Evolutionary conservation across 371 early-diverging fungal species (phyloP).

Genomic region (Neoconidiobolus thromboides): DNA sequence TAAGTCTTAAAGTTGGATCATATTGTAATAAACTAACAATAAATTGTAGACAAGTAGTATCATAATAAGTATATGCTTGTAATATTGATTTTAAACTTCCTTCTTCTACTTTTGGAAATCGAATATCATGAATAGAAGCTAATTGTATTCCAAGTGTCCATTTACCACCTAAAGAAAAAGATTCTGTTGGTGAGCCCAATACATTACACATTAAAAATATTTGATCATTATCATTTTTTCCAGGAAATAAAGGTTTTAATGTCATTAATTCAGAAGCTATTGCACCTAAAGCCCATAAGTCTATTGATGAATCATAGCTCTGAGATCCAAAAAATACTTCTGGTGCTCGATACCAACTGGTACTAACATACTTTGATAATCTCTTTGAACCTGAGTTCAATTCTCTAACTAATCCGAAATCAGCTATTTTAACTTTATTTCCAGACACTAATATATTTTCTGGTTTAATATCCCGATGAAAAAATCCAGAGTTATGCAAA

Average conservation of each 20-base stretch:
- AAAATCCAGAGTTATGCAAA: slow-evolving; percentile 75
- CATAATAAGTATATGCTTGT: not conserved
- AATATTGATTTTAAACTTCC: not conserved
- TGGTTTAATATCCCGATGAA: slow-evolving; percentile 92
- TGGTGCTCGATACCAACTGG: slow-evolving; percentile 97
- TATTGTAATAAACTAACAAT: slow-evolving; percentile 75
- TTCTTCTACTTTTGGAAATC: slow-evolving; percentile 23
- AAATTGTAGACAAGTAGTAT: slow-evolving; percentile 27
- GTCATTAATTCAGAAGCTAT: slow-evolving; percentile 78
- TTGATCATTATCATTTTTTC: slow-evolving; percentile 79
- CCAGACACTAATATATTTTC: slow-evolving; percentile 46
- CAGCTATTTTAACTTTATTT: slow-evolving; percentile 67
- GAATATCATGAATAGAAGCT: slow-evolving; percentile 38
- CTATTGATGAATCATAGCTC: slow-evolving; percentile 81
- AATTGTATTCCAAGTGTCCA: slow-evolving; percentile 48
- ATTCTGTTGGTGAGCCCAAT: slow-evolving; percentile 27
- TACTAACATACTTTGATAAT: slow-evolving; percentile 83
- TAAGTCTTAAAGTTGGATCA: slow-evolving; percentile 72
- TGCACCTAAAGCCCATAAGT: slow-evolving; percentile 94
- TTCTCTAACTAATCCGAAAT: slow-evolving; percentile 84
- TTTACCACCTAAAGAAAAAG: slow-evolving; percentile 19
- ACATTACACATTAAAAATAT: slow-evolving; percentile 45
- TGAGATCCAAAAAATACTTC: slow-evolving; percentile 79
- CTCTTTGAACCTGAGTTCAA: slow-evolving; percentile 57
- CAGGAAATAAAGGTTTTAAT: slow-evolving; percentile 80